Evolutionary conservation across 345 rosid genomes (phyloP).

Genomic region (Acer yangbiense): DNA sequence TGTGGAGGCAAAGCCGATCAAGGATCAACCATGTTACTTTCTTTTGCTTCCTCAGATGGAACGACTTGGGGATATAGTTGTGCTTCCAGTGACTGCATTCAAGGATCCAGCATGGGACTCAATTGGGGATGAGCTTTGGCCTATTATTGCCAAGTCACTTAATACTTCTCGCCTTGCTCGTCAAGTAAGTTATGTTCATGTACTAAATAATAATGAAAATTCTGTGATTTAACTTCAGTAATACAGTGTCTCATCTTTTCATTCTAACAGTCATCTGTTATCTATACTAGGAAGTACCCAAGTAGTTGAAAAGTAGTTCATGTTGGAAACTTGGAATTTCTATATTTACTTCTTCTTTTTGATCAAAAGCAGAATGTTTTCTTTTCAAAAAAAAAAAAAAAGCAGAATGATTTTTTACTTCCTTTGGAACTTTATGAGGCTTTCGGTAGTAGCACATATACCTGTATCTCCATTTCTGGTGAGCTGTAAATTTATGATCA

Average conservation of each 20-base stretch:
- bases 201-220: neutral
- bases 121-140: constrained; percentile 62
- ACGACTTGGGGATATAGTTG: constrained; percentile 81
- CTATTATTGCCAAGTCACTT: constrained; percentile 61
- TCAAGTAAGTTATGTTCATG: constrained; percentile 53
- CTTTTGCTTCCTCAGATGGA: constrained; percentile 64
- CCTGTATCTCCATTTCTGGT: neutral
- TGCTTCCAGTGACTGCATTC: constrained; percentile 79
- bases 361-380: neutral
- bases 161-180: constrained; percentile 69
- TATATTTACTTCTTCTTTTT: neutral
- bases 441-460: neutral
- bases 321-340: neutral
- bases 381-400: neutral
- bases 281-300: neutral
- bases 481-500: neutral
- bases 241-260: neutral
- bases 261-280: neutral
- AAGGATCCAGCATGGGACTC: constrained; percentile 47
- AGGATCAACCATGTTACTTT: constrained; percentile 12
- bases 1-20: constrained; percentile 1
- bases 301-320: neutral
- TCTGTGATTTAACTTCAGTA: neutral
- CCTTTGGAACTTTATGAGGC: neutral
- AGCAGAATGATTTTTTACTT: neutral